phyloP scores from a whole-genome alignment of 257 asterid species.

The Knoxia roxburghii region DNA sequence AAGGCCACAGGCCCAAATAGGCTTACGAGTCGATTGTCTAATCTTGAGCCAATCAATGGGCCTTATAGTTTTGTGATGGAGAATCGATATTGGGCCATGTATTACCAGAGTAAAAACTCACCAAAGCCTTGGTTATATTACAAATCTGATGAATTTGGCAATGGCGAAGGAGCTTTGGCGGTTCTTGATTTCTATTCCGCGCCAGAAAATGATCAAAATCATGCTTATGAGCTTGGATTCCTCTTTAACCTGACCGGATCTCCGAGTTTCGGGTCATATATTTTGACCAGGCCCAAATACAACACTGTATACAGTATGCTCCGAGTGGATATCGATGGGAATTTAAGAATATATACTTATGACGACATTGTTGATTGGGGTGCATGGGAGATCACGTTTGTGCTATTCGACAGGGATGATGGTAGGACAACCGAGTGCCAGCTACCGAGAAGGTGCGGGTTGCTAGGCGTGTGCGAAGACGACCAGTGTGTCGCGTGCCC shows the following conservation, averaged over 20 bases:
- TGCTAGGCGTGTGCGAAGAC: constrained; percentile 32
- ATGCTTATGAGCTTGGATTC: constrained; percentile 39
- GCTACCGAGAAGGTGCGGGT: constrained; percentile 40
- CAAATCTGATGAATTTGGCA: constrained; percentile 34
- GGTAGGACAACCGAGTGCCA: constrained; percentile 19
- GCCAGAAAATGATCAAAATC: constrained; percentile 14
- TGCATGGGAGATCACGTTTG: constrained; percentile 32
- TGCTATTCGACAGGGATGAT: constrained; percentile 19
- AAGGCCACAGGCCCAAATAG: constrained; percentile 14
- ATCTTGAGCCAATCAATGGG: constrained; percentile 17
- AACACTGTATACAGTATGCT: constrained; percentile 37
- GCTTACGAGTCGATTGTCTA: constrained; percentile 23
- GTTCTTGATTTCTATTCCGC: constrained; percentile 24
- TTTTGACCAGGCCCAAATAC: constrained; percentile 37
- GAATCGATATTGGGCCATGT: constrained; percentile 18
- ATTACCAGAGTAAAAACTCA: constrained; percentile 15
- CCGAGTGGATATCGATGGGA: constrained; percentile 43
- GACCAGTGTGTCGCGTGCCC: constrained; percentile 50
- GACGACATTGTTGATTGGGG: constrained; percentile 33
- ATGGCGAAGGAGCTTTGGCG: constrained; percentile 23
- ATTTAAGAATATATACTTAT: constrained; percentile 34
- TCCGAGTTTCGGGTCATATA: constrained; percentile 17
- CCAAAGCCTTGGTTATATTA: constrained; percentile 16
- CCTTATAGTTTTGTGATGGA: constrained; percentile 24
- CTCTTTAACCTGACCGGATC: constrained; percentile 22